Evolutionary conservation across 2,329 filamentous ascomycete genomes (phyloP), one percentile per base, ranked within the genome.

Genomic region (Talaromyces sp.): DNA sequence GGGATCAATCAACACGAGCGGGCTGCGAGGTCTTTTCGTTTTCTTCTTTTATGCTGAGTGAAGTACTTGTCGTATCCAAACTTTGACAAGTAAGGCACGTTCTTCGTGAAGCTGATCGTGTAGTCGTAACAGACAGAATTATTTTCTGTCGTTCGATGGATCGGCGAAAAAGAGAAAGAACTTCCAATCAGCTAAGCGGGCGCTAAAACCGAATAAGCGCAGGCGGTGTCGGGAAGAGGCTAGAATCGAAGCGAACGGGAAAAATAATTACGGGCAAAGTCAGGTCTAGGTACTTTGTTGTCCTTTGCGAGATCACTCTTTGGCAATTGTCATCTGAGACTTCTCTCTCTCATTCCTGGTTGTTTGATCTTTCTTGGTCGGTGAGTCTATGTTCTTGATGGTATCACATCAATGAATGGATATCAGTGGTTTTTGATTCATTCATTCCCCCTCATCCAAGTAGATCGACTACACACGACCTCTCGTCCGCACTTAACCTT

Each of bases 241-340:
- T 46, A 61, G 57, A 58, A 60, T 46, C 50, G 61, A 63, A 61
- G 63, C 50, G 61, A 66, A 67, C 58, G 67, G 61, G 65, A 66
- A 68, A 64, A 69, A 69, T 69, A 67, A 67, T 67, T 66, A 44
- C 16, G n/a, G 18, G 5, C n/a, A n/a, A n/a, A n/a, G n/a, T 31
- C 46, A 61, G 25, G 12, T 25, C 6, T 28, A 25, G 44, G 44
- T 31, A 50, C 46, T 50, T 50, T 50, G 46, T 50, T 60, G 58
- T 54, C 48, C 59, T 61, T n/a, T 60, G 33, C 44, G 46, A 48
- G 44, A 25, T 52, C 58, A 28, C 25, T 48, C 21, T n/a, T 40
- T 48, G 33, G 57, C 57, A 37, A 59, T 23, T 50, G 23, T 35
- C 16, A 14, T 48, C 31, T n/a, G 58, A 48, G 44, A 52, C 44